Base-by-base conservation (phyloP, 2,329 filamentous ascomycete species). In the Magnaporthiopsis rhizophila region DNA sequence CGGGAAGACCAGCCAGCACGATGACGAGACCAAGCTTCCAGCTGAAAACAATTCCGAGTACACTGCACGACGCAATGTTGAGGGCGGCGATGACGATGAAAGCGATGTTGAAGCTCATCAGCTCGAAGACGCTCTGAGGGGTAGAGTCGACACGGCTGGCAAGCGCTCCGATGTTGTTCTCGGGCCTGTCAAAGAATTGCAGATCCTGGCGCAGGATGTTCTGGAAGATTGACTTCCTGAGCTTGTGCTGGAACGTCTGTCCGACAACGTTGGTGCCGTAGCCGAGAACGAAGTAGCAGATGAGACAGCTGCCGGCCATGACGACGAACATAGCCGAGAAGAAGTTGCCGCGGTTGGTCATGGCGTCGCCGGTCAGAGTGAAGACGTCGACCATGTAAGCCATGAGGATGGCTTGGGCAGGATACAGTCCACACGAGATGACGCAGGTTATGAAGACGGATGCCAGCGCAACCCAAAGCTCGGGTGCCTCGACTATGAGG, bases 151-250 rank as follows among this genome's bases (percentile, higher is more conserved):
- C 18, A 97, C 80, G 77, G 96, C 95, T 0, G 0, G 92, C 97
- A 70, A 99, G 79, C 0, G 92, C 90, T 68, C 95, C 95, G 8
- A 92, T 89, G 8, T 90, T 92, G 74, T 98, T 96, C 74, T 95
- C 89, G 68, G 96, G 91, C 58, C 82, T 83, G 74, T 98, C 95
- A 70, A 97, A 99, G 75, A 93, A 98, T 32, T 87, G 81, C 65
- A 98, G 93, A 67, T 98, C 95, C 76, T 98, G 94, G 68, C 93
- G 90, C 62, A 98, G 85, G 79, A 98, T 92, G 30, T 89, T 83
- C 38, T 93, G 84, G 80, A 99, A 97, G 8, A 34, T 74, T 72
- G 5, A 79, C 63, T 79, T 77, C 0, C 75, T 73, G 15, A 79
- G 71, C 64, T 77, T 75, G 36, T 65, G 66, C 34, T 67, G 56